phyloP scores from a whole-genome alignment of 306 rosid genomes.

The Cercis canadensis region DNA sequence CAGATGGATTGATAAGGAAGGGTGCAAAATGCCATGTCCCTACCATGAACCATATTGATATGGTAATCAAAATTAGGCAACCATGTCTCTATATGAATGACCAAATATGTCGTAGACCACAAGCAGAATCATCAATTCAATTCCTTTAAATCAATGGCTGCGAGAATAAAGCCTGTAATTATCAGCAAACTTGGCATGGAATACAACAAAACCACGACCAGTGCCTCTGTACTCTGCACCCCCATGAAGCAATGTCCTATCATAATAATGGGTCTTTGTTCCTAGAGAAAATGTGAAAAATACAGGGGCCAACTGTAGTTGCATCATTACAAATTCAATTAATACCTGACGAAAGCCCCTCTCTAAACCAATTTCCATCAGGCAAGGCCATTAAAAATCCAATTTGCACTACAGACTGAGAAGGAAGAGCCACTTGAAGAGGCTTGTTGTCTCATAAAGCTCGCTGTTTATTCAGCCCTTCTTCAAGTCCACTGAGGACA shows the following conservation, averaged over 20 bases:
- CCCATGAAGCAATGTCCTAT: constrained; percentile 97
- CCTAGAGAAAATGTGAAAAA: constrained; percentile 97
- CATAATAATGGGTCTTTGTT: constrained; percentile 94
- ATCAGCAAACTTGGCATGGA: constrained; percentile 96
- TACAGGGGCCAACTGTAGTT: constrained; percentile 86
- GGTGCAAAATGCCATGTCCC: constrained; percentile 99
- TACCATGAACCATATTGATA: constrained; percentile 95
- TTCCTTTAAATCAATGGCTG: constrained; percentile 95
- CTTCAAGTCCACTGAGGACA: constrained; percentile 88
- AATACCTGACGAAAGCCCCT: constrained; percentile 84
- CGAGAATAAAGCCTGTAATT: constrained; percentile 93
- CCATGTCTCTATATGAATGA: constrained; percentile 65
- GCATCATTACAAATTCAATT: constrained; percentile 91
- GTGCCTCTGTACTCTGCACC: constrained; percentile 97
- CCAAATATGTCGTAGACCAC: constrained; percentile 87
- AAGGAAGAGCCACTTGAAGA: constrained; percentile 95
- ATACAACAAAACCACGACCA: constrained; percentile 93
- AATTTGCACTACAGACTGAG: constrained; percentile 93
- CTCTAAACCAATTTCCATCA: constrained; percentile 94
- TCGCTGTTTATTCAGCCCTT: constrained; percentile 52
- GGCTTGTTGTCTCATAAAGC: constrained; percentile 75
- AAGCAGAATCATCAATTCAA: constrained; percentile 92
- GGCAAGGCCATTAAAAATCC: constrained; percentile 95
- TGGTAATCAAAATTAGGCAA: constrained; percentile 72
- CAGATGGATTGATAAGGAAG: constrained; percentile 94